Evolutionary conservation across 768 basidiomycete genomes (phyloP), one percentile per base, ranked within the genome.

Genomic region (Dacryopinax spathularia): DNA sequence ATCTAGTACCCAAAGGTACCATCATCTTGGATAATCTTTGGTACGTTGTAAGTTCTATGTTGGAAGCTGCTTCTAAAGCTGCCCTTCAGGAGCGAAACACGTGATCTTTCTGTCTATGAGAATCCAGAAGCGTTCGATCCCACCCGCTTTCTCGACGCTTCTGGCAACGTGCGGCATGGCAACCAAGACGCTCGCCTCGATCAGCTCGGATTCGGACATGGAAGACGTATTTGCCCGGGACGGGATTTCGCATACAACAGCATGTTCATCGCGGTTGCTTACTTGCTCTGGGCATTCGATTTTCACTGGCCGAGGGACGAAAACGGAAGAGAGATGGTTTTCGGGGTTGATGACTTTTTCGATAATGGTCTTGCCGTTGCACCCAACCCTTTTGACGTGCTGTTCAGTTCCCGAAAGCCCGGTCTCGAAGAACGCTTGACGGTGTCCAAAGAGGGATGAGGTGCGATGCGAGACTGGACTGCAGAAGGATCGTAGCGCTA

Each of bases 201-300:
- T 34, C 43, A 34, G 20, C 34, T 56, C n/a, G 61, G 36, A 29
- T 37, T 59, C 39, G 65, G 60, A 29, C 59, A 33, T 33, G 63
- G 48, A n/a, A 9, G 64, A 18, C 80, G 79, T 36, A 68, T 76
- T 44, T 85, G 84, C 66, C 82, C 83, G 4, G 82, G 84, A 10
- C 74, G 78, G 43, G 74, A 81, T 66, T 77, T 84, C 61, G 83
- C 80, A 2, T 79, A 82, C 61, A 66, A 74, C 2, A 77, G 73
- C 62, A 69, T 80, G 29, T 84, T 78, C 78, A 69, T 77, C 56
- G 76, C 78, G 37, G 75, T 76, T 15, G 76, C 80, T 0, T 74
- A 72, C 62, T 72, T 84, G 15, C 67, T 80, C 37, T 75, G 81
- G 16, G 72, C 77, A 12, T 75, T 83, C 68, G 73, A 80, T 65